These are phyloP conservation scores for Metarhizium album DNA, from an alignment of 2,329 filamentous ascomycete genomes.

Conservation along the genomic window DNA sequence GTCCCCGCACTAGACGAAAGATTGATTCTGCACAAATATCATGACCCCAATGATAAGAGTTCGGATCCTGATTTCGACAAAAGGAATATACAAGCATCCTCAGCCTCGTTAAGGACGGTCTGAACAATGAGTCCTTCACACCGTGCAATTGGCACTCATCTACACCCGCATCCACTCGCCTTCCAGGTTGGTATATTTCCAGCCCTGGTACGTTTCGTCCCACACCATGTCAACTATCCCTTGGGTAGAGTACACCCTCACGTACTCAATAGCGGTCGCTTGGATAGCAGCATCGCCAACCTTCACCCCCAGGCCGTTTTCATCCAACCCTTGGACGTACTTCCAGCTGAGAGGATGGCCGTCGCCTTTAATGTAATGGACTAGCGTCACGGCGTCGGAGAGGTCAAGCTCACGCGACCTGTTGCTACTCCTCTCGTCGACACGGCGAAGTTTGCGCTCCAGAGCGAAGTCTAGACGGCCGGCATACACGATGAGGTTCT, in stretches of 20 bases:
- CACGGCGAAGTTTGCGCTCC: slow-evolving; percentile 16
- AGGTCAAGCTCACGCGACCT: slow-evolving; percentile 5
- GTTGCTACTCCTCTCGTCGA: slow-evolving; percentile 5
- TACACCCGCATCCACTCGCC: too few relatives aligned
- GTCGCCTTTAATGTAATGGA: slow-evolving; percentile 6
- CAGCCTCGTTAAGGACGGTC: not conserved
- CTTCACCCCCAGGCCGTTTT: slow-evolving; percentile 9
- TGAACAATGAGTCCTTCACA: not conserved
- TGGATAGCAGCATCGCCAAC: slow-evolving; percentile 6
- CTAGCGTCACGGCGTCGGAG: slow-evolving; percentile 9
- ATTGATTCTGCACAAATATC: not conserved
- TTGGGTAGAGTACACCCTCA: slow-evolving; percentile 5
- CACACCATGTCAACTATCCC: slow-evolving; percentile 7
- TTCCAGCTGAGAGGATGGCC: slow-evolving; percentile 8
- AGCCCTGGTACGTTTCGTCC: not conserved
- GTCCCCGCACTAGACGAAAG: not conserved
- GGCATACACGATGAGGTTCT: slow-evolving; percentile 15
- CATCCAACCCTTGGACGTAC: slow-evolving; percentile 8
- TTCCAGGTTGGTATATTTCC: not conserved
- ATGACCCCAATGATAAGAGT: not conserved
- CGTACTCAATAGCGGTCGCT: slow-evolving; percentile 8
- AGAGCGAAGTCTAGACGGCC: slow-evolving; percentile 15
- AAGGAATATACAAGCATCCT: not conserved
- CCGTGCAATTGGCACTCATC: too few relatives aligned
- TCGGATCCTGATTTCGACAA: not conserved